Evolutionary conservation across 306 rosid species (phyloP).

Genomic region (Senna tora): DNA sequence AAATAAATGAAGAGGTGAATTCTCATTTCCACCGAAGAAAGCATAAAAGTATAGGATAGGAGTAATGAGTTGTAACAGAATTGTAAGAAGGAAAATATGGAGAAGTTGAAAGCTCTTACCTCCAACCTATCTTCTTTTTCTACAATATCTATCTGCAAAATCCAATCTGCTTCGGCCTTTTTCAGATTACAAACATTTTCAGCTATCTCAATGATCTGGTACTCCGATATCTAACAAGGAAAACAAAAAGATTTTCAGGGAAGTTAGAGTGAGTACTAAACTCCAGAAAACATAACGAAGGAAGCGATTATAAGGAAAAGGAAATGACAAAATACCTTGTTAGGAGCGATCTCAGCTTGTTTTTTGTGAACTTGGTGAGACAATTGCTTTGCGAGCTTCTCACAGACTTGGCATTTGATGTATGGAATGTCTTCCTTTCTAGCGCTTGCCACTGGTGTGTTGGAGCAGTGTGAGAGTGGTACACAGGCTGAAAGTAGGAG

Average conservation of each 20-base stretch:
- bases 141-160: constrained; percentile 76
- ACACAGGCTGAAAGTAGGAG: background rate
- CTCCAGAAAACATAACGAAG: constrained; percentile 18
- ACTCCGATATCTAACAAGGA: constrained; percentile 76
- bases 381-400: constrained; percentile 73
- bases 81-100: background rate
- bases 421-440: constrained; percentile 81
- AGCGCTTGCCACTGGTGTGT: constrained; percentile 38
- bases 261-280: constrained; percentile 11
- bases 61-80: constrained; percentile 9
- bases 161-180: constrained; percentile 95
- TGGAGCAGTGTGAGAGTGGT: constrained; percentile 1
- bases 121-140: constrained; percentile 73
- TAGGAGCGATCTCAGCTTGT: constrained; percentile 74
- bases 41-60: background rate
- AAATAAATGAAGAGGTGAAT: constrained; percentile 18
- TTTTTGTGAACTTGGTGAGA: constrained; percentile 67
- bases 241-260: constrained; percentile 6
- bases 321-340: constrained; percentile 60
- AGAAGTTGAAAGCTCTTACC: constrained; percentile 48
- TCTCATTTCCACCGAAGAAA: background rate
- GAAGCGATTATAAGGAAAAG: constrained; percentile 19
- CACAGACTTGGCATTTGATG: constrained; percentile 90
- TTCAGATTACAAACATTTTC: constrained; percentile 91
- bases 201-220: constrained; percentile 81